Conservation (phyloP, 768 basidiomycete species). For the Tephrocybe sp. region DNA sequence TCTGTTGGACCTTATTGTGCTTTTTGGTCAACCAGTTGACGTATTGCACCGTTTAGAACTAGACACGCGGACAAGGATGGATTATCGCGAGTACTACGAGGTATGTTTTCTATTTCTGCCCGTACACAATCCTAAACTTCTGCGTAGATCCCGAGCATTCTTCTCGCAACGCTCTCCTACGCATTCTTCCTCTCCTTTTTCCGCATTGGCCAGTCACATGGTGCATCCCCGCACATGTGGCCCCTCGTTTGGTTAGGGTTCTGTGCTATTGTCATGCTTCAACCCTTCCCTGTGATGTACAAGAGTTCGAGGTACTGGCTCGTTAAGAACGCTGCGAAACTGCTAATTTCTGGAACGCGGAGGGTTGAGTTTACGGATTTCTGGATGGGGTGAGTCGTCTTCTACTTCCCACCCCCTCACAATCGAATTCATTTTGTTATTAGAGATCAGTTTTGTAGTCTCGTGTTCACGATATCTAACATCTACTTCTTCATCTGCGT, state of each 20-base stretch:
- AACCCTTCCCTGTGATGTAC: slow-evolving; percentile 72
- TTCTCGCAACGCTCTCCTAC: slow-evolving; percentile 72
- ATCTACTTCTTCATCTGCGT: slow-evolving; percentile 74
- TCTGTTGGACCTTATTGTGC: slow-evolving; percentile 29
- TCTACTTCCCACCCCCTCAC: background rate
- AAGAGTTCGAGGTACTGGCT: slow-evolving; percentile 80
- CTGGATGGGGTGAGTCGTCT: slow-evolving; percentile 74
- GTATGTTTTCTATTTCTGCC: slow-evolving; percentile 27
- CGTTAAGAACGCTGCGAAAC: slow-evolving; percentile 55
- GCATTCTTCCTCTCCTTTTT: slow-evolving; percentile 85
- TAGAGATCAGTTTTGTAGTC: slow-evolving; percentile 82
- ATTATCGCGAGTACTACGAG: slow-evolving; percentile 71
- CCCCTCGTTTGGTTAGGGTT: slow-evolving; percentile 80
- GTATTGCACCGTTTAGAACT: slow-evolving; percentile 45
- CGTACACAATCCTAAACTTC: too few species aligned
- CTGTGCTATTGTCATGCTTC: slow-evolving; percentile 53
- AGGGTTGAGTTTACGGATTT: slow-evolving; percentile 87
- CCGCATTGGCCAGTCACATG: slow-evolving; percentile 47
- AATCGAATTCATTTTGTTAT: background rate
- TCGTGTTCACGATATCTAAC: slow-evolving; percentile 71
- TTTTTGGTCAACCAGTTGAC: background rate
- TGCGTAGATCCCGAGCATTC: slow-evolving; percentile 80
- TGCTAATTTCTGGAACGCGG: slow-evolving; percentile 66
- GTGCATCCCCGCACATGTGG: slow-evolving; percentile 67
- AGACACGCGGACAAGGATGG: slow-evolving; percentile 65